Percentiles rank a stretch among this genome's conserved stretches.
These are phyloP conservation scores for Silene vulgaris DNA, from an alignment of 179 eudicot genomes.

Conservation along the genomic window DNA sequence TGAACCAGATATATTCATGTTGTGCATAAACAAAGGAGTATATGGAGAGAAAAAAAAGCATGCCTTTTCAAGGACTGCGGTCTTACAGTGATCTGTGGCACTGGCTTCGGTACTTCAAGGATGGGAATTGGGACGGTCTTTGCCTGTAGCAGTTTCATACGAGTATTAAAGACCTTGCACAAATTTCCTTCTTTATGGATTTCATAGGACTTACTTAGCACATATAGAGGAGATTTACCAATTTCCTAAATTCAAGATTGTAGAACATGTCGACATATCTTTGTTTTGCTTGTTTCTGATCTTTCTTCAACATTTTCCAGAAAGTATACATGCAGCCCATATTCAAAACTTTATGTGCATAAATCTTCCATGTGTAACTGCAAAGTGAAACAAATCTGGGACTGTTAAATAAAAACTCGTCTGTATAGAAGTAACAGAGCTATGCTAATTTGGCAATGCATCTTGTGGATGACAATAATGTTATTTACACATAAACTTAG, in stretches of 20 bases:
- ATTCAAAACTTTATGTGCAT: constrained; percentile 56
- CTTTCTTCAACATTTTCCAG: constrained; percentile 56
- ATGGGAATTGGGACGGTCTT: constrained; percentile 46
- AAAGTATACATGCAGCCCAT: constrained; percentile 60
- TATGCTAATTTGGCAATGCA: constrained; percentile 8
- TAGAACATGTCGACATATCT: constrained; percentile 65
- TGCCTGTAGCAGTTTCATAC: constrained; percentile 29
- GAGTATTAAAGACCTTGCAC: constrained; percentile 13
- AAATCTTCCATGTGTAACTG: constrained; percentile 81
- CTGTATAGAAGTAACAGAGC: neutral
- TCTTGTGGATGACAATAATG: neutral
- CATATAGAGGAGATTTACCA: constrained; percentile 34
- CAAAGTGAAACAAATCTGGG: constrained; percentile 5
- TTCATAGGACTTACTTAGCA: neutral
- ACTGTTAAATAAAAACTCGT: neutral
- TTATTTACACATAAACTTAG: neutral
- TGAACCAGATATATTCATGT: neutral
- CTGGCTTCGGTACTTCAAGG: constrained; percentile 38
- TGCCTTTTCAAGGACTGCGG: constrained; percentile 38
- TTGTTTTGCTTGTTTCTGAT: constrained; percentile 58
- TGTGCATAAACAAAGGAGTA: constrained; percentile 15
- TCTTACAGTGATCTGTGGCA: constrained; percentile 33
- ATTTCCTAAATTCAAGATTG: constrained; percentile 48
- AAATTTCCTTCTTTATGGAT: constrained; percentile 13
- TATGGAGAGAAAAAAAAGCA: constrained; percentile 23